These are phyloP conservation scores for Jacaranda mimosifolia DNA, from an alignment of 257 asterid species.

Conservation along the genomic window DNA sequence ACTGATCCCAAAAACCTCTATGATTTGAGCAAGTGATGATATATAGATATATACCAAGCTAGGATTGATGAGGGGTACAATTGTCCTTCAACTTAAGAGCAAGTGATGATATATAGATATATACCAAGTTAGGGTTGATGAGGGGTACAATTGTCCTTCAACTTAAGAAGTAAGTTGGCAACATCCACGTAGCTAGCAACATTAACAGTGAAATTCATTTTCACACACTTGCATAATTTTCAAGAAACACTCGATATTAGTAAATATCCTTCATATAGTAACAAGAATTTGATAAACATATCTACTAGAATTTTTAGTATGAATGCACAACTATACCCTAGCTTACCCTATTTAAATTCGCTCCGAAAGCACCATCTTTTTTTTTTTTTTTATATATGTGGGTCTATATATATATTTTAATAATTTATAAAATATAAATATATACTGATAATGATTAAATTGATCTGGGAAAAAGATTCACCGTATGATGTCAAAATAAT, in stretches of 20 bases:
- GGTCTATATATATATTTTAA: not conserved
- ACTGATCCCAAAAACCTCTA: conserved; percentile 65
- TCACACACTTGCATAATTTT: too few relatives aligned
- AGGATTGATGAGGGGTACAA: conserved; percentile 44
- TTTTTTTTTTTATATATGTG: not conserved
- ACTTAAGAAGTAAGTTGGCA: not conserved
- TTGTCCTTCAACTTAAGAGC: conserved; percentile 33
- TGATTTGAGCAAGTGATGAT: conserved; percentile 33
- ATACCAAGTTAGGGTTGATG: conserved; percentile 35
- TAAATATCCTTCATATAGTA: too few relatives aligned
- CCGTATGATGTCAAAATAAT: too few relatives aligned
- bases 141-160: conserved; percentile 47
- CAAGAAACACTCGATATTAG: too few relatives aligned
- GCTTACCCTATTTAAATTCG: not conserved
- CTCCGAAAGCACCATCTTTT: not conserved
- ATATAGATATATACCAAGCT: conserved; percentile 14
- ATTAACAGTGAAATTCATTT: too few relatives aligned
- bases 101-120: conserved; percentile 27
- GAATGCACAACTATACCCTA: not conserved
- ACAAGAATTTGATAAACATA: too few relatives aligned
- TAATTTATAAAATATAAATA: not conserved
- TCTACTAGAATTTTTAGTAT: too few relatives aligned
- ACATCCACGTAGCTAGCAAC: not conserved
- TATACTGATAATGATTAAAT: too few relatives aligned
- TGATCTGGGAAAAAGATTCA: too few relatives aligned